Evolutionary conservation across 1,139 yeast species (phyloP).

Genomic region (Ogataea hybrid): DNA sequence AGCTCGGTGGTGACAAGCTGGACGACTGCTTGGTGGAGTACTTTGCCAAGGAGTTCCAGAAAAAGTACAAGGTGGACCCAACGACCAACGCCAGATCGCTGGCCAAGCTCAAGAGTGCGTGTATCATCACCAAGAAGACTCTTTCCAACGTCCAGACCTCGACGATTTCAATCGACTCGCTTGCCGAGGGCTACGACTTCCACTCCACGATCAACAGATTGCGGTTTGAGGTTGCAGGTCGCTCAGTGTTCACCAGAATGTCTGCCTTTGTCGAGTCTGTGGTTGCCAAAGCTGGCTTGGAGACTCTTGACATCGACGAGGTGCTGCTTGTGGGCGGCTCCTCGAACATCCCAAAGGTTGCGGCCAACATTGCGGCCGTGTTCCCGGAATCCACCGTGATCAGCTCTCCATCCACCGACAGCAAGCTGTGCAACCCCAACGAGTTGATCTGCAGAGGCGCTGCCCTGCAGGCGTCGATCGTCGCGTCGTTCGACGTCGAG

Average conservation of each 20-base stretch:
- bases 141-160: conserved; percentile 87
- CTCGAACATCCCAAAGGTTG: conserved; percentile 89
- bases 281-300: conserved; percentile 80
- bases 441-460: conserved; percentile 95
- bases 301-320: conserved; percentile 84
- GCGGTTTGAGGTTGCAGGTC: conserved; percentile 86
- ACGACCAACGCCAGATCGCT: conserved; percentile 76
- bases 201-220: conserved; percentile 91
- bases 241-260: conserved; percentile 75
- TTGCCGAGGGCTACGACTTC: conserved; percentile 93
- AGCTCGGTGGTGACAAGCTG: conserved; percentile 84
- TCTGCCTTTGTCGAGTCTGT: conserved; percentile 71
- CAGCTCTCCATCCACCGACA: conserved; percentile 72
- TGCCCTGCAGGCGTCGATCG: conserved; percentile 91
- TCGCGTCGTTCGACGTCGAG: conserved; percentile 79
- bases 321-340: conserved; percentile 93
- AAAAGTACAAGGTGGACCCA: conserved; percentile 82
- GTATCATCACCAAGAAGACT: conserved; percentile 86
- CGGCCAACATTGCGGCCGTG: conserved; percentile 64
- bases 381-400: conserved; percentile 82
- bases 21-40: conserved; percentile 79
- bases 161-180: conserved; percentile 90
- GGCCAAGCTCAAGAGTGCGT: conserved; percentile 85
- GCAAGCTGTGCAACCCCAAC: conserved; percentile 82
- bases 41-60: conserved; percentile 92